Base-by-base conservation (phyloP, 2,329 filamentous ascomycete species). In the Fusarium fracticaudum region DNA sequence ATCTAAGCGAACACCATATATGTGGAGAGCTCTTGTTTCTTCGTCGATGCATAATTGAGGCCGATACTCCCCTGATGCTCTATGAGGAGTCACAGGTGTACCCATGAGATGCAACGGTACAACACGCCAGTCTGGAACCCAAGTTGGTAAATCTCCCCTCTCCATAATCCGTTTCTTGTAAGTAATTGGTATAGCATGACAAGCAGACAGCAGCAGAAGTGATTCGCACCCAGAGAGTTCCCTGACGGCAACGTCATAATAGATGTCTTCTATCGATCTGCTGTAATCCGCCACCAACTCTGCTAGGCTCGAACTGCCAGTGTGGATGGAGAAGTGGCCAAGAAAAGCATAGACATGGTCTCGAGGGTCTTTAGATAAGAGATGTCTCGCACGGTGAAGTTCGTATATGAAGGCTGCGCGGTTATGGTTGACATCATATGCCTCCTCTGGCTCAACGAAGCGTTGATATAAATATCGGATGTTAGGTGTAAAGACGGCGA, bases 111-210 rank as follows among this genome's bases (percentile, higher is more conserved):
- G 81, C 2, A 81, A 60, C 18, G 81, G 80, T 12, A 77, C 61
- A 12, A 79, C 62, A 5, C 80, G 77, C 83, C 82, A 84, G 74
- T 84, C 82, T 2, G 82, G 82, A 33, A 82, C 82, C 82, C 82
- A 84, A 1, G 81, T 80, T 3, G 82, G 82, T 8, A 84, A 33
- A 26, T 60, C 24, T 7, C 44, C 57, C 31, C 40, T 62, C 20
- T 35, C 29, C 40, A 60, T 54, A 3, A 55, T n/a, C n/a, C 55
- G 66, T 5, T 71, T 75, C 37, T 41, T 51, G 33, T 75, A 64
- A 8, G 66, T 68, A 11, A 44, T 37, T 2, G 74, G 73, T 24
- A 73, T 58, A 29, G 68, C 66, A 60, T 82, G 76, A 12, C 77
- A 78, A 8, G 81, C 79, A 1, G 80, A 80, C 4, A 83, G 60